These are phyloP conservation scores for Colletotrichum destructivum DNA, from an alignment of 2,329 filamentous ascomycete genomes.

Conservation along the genomic window DNA sequence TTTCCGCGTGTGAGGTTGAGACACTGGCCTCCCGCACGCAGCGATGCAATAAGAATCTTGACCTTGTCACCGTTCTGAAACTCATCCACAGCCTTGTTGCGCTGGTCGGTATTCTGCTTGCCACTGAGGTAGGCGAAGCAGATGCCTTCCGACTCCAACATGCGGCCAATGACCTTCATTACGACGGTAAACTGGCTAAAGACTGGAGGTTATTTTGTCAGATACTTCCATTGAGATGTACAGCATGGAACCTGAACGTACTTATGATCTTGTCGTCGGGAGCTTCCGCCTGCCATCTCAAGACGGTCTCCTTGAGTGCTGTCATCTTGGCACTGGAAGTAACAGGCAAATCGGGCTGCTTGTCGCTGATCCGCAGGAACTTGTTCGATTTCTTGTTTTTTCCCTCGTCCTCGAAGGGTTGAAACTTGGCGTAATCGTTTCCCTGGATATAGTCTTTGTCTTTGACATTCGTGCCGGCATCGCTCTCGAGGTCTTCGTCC, in stretches of 20 bases:
- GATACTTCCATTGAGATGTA: too few relatives aligned
- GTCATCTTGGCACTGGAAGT: slow-evolving; percentile 53
- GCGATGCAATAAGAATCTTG: slow-evolving; percentile 50
- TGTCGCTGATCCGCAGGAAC: slow-evolving; percentile 28
- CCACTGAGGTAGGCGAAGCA: slow-evolving; percentile 57
- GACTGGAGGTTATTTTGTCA: too few relatives aligned
- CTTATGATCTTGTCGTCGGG: slow-evolving; percentile 59
- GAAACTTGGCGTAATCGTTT: too few relatives aligned
- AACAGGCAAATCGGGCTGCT: background rate
- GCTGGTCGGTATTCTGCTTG: slow-evolving; percentile 42
- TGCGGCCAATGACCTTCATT: slow-evolving; percentile 53
- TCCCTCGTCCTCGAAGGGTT: too few relatives aligned
- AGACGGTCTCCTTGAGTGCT: slow-evolving; percentile 51
- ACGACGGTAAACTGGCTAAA: slow-evolving; percentile 53
- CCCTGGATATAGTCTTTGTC: too few relatives aligned
- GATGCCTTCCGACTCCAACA: slow-evolving; percentile 50
- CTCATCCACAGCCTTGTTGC: slow-evolving; percentile 35
- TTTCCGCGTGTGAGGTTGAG: slow-evolving; percentile 62
- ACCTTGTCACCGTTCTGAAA: slow-evolving; percentile 45
- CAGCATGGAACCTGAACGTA: too few relatives aligned
- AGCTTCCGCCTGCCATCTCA: slow-evolving; percentile 50
- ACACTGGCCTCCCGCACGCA: slow-evolving; percentile 54
- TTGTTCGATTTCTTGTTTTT: slow-evolving; percentile 3
- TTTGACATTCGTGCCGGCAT: too few relatives aligned
- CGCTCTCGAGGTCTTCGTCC: too few relatives aligned